A percentile compares a stretch with the other conserved stretches of the same genome.
Conservation (phyloP, 495 filamentous ascomycete genomes). For the Oidiodendron maius region DNA sequence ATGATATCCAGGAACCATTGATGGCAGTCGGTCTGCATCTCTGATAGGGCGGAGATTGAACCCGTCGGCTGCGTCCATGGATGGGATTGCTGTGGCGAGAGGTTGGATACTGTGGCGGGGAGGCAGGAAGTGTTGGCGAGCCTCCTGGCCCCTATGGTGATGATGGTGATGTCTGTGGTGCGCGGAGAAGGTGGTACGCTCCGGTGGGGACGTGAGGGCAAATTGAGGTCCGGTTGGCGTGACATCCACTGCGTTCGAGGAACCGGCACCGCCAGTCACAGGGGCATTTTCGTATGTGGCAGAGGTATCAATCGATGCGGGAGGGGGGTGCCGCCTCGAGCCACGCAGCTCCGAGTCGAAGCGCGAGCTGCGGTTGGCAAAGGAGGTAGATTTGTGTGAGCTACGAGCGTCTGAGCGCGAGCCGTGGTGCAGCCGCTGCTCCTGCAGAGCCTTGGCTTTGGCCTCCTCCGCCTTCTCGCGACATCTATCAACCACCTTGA, state of each 20-base stretch:
- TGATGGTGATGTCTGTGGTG: constrained; percentile 51
- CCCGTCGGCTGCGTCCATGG: constrained; percentile 68
- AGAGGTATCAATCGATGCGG: constrained; percentile 72
- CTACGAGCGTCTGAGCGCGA: constrained; percentile 17
- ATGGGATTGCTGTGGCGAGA: constrained; percentile 60
- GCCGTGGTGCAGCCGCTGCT: constrained; percentile 18
- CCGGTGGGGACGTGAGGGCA: constrained; percentile 67
- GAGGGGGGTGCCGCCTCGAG: constrained; percentile 62
- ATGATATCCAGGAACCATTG: constrained; percentile 71
- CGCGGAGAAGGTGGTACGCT: constrained; percentile 56
- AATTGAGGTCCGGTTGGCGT: constrained; percentile 61
- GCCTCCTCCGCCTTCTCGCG: constrained; percentile 75
- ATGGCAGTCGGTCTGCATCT: constrained; percentile 79
- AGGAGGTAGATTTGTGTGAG: constrained; percentile 24
- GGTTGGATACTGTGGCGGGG: constrained; percentile 56
- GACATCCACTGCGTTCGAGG: constrained; percentile 33
- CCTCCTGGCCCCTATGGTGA: constrained; percentile 56
- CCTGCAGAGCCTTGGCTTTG: constrained; percentile 36
- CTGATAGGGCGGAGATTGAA: constrained; percentile 77
- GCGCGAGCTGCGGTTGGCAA: constrained; percentile 30
- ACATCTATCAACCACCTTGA: constrained; percentile 87
- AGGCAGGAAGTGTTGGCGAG: constrained; percentile 46
- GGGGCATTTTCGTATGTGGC: constrained; percentile 13
- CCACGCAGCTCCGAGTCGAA: constrained; percentile 41
- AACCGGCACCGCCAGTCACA: constrained; percentile 10